Base-by-base conservation (phyloP, 352 stramenopile species). In the Pythium oligandrum region DNA sequence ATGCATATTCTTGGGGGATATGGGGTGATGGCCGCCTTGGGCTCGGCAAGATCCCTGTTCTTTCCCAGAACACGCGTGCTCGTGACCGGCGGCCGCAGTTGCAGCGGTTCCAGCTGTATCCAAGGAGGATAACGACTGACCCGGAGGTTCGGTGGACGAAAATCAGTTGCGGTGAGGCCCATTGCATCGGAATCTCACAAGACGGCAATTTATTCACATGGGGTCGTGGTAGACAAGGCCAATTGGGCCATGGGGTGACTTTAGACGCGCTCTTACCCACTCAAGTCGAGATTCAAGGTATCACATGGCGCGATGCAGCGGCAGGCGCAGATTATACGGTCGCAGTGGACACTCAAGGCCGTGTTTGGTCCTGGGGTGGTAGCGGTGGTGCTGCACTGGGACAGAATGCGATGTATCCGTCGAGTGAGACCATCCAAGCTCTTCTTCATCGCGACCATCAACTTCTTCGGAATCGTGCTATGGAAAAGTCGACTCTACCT, bases 281-380 rank as follows among this genome's bases (percentile, higher is more conserved):
- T 4, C 30, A 45, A 49, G 55, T 70, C 1, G 17, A 6, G 47
- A 37, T 54, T 38, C 6, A 39, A 31, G 6, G 30, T 3, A 50
- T 62, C 1, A 40, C 17, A 31, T 88, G 70, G 72, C 47, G 47
- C 6, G 75, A 86, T 26, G 68, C 90, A 36, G 71, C 73, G 26
- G 77, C 75, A 1, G 88, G 88, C 3, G 68, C 82, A 34, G 86
- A 90, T 48, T 96, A 86, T 70, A 83, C 70, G 33, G 69, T 97
- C 63, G 83, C 78, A 10, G 64, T 96, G 6, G 77, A 86, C 11
- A 53, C 44, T 3, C 51, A 75, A 8, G 90, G 87, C 0, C 54
- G 71, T 17, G 71, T 96, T 37, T 95, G 86, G 68, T 76, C 76
- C 1, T 97, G 90, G 88, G 88, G 88, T 1, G 77, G 68, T 0